These are phyloP conservation scores for Fusarium sp. DNA, from an alignment of 2,329 filamentous ascomycete genomes.

Conservation along the genomic window DNA sequence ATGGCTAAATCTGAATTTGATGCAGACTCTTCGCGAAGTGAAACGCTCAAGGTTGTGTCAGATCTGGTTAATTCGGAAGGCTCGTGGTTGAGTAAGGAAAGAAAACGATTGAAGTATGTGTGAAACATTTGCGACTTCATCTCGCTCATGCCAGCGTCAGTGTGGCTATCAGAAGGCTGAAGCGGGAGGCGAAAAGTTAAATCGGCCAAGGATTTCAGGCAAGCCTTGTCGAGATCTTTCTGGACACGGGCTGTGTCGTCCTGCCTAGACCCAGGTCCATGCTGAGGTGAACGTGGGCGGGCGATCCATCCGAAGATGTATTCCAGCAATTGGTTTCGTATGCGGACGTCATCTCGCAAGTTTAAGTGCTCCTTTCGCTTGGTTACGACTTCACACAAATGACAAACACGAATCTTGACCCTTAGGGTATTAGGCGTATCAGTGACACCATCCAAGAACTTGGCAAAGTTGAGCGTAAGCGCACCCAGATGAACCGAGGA, in stretches of 20 bases:
- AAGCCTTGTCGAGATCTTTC: constrained; percentile 75
- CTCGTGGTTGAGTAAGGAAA: constrained; percentile 74
- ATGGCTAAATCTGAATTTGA: constrained; percentile 74
- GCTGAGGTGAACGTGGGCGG: constrained; percentile 66
- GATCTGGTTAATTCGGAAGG: constrained; percentile 56
- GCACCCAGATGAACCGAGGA: constrained; percentile 74
- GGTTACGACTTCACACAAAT: constrained; percentile 74
- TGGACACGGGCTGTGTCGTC: constrained; percentile 72
- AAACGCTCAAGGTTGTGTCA: constrained; percentile 51
- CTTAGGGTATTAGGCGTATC: constrained; percentile 69
- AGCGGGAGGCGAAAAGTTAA: constrained; percentile 75
- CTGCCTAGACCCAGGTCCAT: constrained; percentile 59
- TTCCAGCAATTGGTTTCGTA: constrained; percentile 76
- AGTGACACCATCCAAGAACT: constrained; percentile 71
- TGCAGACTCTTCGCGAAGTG: constrained; percentile 65
- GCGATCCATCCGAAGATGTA: constrained; percentile 78
- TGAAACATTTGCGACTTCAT: constrained; percentile 79
- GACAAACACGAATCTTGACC: constrained; percentile 78
- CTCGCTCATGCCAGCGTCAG: constrained; percentile 75
- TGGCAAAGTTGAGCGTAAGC: constrained; percentile 75
- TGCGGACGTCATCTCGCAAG: constrained; percentile 75
- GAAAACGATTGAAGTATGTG: constrained; percentile 77
- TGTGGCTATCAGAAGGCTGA: constrained; percentile 74
- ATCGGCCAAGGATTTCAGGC: constrained; percentile 73
- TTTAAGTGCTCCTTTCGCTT: constrained; percentile 77